Conservation (phyloP, 768 basidiomycete species). For the Mycena amicta region DNA sequence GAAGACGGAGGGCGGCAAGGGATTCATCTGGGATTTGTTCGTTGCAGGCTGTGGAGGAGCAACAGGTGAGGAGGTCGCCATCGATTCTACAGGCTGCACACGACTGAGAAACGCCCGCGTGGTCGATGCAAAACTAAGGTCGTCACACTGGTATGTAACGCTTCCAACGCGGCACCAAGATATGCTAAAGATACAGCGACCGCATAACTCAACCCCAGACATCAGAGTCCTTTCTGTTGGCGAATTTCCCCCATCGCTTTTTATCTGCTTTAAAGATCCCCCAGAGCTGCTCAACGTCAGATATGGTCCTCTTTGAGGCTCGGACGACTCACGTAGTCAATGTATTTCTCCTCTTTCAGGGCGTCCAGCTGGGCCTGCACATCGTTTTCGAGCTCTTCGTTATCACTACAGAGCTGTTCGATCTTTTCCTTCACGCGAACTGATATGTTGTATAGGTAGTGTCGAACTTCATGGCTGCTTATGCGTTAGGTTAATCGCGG, state of each 20-base stretch:
- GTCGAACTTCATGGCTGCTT: constrained; percentile 18
- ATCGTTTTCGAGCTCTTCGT: constrained; percentile 14
- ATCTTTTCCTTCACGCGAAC: constrained; percentile 19
- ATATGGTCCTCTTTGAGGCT: neutral
- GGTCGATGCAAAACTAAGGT: too few relatives aligned
- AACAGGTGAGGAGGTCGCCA: constrained; percentile 22
- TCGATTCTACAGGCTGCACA: neutral
- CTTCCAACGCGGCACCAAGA: too few relatives aligned
- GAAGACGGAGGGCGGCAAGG: constrained; percentile 80
- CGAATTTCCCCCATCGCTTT: constrained; percentile 8
- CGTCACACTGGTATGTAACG: too few relatives aligned
- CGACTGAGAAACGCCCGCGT: neutral
- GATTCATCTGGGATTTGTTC: constrained; percentile 40
- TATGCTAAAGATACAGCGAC: too few relatives aligned
- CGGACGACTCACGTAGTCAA: constrained; percentile 4
- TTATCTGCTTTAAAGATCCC: constrained; percentile 16
- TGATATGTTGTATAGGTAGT: constrained; percentile 15
- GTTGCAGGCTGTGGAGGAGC: constrained; percentile 39
- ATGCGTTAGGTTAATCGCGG: neutral
- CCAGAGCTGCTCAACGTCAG: constrained; percentile 11
- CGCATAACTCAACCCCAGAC: too few relatives aligned
- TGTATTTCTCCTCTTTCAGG: constrained; percentile 15
- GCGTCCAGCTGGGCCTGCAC: constrained; percentile 13
- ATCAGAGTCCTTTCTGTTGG: constrained; percentile 14
- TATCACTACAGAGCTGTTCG: constrained; percentile 9